A percentile compares a stretch with the other conserved stretches of the same genome.
Evolutionary conservation across 129 eudicot genomes (phyloP).

Genomic region (Escallonia rubra): DNA sequence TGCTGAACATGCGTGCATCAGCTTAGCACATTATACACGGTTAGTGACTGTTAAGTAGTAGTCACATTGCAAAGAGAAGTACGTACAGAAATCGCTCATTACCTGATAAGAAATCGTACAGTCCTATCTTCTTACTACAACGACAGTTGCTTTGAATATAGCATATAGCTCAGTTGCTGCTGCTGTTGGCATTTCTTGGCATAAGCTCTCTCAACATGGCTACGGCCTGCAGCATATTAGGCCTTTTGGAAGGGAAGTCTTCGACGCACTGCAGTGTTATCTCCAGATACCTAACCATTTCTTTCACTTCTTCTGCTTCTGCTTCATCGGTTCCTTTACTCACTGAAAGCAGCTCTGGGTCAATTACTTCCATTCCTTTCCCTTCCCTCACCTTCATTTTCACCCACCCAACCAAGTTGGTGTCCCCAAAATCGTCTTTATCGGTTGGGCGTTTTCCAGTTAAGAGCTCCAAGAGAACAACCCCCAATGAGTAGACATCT

Average conservation of each 20-base stretch:
- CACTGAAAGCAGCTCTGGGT: conserved; percentile 45
- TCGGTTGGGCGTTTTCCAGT: conserved; percentile 83
- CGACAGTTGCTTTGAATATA: not conserved
- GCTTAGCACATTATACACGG: not conserved
- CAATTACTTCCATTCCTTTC: conserved; percentile 82
- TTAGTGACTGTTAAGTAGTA: not conserved
- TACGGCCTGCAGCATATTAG: conserved; percentile 85
- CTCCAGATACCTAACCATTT: conserved; percentile 76
- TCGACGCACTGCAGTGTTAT: conserved; percentile 81
- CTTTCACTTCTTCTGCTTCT: conserved; percentile 65
- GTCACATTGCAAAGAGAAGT: not conserved
- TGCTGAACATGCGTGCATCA: not conserved
- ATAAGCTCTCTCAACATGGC: conserved; percentile 72
- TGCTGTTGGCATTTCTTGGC: conserved; percentile 36
- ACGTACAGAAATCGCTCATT: not conserved
- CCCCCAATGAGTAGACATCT: conserved; percentile 84
- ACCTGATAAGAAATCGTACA: conserved; percentile 10
- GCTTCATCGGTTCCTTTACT: conserved; percentile 35
- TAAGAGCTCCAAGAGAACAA: conserved; percentile 64
- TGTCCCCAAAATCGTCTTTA: conserved; percentile 88
- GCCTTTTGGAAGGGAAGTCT: conserved; percentile 94
- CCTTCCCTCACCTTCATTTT: conserved; percentile 88
- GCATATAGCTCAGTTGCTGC: conserved; percentile 28
- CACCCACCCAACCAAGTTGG: conserved; percentile 87
- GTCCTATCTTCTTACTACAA: not conserved